A percentile compares a stretch with the other conserved stretches of the same genome.
Conservation (phyloP, 2,329 filamentous ascomycete species). For the Colletotrichum spinosum region DNA sequence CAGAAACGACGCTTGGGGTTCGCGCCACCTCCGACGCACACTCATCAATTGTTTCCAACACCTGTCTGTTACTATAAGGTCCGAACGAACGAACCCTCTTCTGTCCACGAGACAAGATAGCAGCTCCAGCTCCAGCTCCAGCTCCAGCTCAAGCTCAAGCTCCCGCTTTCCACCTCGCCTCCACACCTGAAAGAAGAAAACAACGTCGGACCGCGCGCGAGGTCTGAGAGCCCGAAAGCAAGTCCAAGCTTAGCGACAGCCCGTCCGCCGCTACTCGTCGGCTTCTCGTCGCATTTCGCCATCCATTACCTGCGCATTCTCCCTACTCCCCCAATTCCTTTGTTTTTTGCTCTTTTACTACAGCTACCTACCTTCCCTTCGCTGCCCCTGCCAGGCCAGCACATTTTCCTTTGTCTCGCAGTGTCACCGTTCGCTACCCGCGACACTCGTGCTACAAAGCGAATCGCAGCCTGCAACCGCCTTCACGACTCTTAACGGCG, state of each 20-base stretch:
- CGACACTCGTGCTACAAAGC: slow-evolving; percentile 8
- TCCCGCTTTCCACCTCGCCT: neutral
- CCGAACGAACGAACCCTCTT: slow-evolving; percentile 32
- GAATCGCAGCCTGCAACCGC: slow-evolving; percentile 3
- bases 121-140: slow-evolving; percentile 3
- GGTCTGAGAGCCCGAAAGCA: slow-evolving; percentile 30
- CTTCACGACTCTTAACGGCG: neutral
- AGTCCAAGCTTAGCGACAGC: slow-evolving; percentile 12
- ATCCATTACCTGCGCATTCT: neutral
- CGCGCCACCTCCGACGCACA: slow-evolving; percentile 15
- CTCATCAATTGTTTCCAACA: slow-evolving; percentile 10
- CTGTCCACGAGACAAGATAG: slow-evolving; percentile 6
- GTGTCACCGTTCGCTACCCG: neutral
- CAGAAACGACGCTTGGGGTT: neutral
- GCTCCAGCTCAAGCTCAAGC: neutral
- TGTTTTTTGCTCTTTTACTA: neutral
- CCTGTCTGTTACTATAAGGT: neutral
- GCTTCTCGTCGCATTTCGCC: neutral
- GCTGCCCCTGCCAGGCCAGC: neutral
- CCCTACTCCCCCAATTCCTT: neutral
- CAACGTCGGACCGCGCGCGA: slow-evolving; percentile 31
- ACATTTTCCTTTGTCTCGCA: neutral
- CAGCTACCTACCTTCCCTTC: neutral
- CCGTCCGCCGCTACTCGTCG: slow-evolving; percentile 4
- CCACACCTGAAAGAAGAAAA: slow-evolving; percentile 22